Conservation (phyloP, 1,284 basidiomycete species). For the Cryptococcus neoformans region DNA sequence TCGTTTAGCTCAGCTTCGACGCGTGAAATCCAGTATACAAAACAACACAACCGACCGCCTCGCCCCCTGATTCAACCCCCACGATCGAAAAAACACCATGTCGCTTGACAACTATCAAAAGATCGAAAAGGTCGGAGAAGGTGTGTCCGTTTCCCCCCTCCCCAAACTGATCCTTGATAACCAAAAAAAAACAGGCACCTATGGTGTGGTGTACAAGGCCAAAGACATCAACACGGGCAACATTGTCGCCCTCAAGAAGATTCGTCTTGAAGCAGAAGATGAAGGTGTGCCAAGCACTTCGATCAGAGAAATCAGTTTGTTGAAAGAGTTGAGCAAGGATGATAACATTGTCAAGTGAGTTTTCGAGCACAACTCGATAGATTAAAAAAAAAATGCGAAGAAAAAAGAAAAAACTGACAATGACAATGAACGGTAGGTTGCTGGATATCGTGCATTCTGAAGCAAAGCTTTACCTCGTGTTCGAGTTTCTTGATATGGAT, state of each 20-base stretch:
- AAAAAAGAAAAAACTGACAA: no score
- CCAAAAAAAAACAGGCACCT: constrained; percentile 70
- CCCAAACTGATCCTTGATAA: neutral
- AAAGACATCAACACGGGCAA: constrained; percentile 69
- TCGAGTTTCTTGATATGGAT: constrained; percentile 98
- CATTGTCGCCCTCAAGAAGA: constrained; percentile 96
- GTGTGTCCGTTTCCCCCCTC: constrained; percentile 22
- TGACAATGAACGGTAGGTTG: constrained; percentile 56
- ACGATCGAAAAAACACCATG: constrained; percentile 14
- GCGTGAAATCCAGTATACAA: no score
- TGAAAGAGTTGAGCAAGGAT: constrained; percentile 89
- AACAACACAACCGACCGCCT: no score
- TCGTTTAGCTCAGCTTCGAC: no score
- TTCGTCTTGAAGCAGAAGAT: constrained; percentile 91
- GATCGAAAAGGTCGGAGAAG: constrained; percentile 77
- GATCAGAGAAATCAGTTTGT: constrained; percentile 92
- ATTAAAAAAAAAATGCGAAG: no score
- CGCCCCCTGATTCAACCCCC: no score
- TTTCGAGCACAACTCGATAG: no score
- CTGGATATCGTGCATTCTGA: constrained; percentile 99
- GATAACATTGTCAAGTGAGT: constrained; percentile 80
- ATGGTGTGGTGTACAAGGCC: constrained; percentile 97
- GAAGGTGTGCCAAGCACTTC: constrained; percentile 95
- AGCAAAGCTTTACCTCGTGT: constrained; percentile 96
- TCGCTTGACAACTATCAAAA: constrained; percentile 55